Conservation (phyloP, 2,329 filamentous ascomycete species). For the Xenoacremonium recifei region DNA sequence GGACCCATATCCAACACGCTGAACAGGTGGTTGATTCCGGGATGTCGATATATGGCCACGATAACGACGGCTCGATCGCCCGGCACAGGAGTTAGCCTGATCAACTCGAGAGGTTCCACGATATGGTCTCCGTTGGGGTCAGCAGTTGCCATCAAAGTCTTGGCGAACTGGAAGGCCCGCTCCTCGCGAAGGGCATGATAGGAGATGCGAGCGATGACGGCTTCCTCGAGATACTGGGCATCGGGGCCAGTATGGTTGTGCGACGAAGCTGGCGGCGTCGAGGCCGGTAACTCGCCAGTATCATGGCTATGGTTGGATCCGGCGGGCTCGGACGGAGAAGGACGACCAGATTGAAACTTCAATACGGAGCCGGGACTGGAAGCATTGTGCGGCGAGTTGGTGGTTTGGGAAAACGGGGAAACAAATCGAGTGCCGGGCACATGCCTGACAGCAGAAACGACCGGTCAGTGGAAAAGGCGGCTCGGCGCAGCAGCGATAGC, state of each 20-base stretch:
- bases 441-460: slow-evolving; percentile 48
- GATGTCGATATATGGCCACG: slow-evolving; percentile 78
- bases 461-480: background rate
- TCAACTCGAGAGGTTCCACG: slow-evolving; percentile 75
- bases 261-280: slow-evolving; percentile 30
- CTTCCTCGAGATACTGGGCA: slow-evolving; percentile 57
- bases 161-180: slow-evolving; percentile 80
- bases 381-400: slow-evolving; percentile 43
- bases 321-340: slow-evolving; percentile 41
- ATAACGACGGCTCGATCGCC: slow-evolving; percentile 71
- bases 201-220: slow-evolving; percentile 79
- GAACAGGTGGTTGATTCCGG: slow-evolving; percentile 70
- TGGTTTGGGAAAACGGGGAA: slow-evolving; percentile 47
- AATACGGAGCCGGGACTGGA: slow-evolving; percentile 43
- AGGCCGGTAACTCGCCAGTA: slow-evolving; percentile 39
- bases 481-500: background rate
- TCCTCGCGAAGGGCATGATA: slow-evolving; percentile 81
- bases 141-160: slow-evolving; percentile 65
- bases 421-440: slow-evolving; percentile 62
- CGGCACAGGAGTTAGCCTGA: slow-evolving; percentile 66
- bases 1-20: slow-evolving; percentile 76
- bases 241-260: slow-evolving; percentile 40
- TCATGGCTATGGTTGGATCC: slow-evolving; percentile 32
- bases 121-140: slow-evolving; percentile 76
- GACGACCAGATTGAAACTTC: slow-evolving; percentile 42